Evolutionary conservation across 2,329 filamentous ascomycete species (phyloP).

Genomic region (Penicillium sp.): DNA sequence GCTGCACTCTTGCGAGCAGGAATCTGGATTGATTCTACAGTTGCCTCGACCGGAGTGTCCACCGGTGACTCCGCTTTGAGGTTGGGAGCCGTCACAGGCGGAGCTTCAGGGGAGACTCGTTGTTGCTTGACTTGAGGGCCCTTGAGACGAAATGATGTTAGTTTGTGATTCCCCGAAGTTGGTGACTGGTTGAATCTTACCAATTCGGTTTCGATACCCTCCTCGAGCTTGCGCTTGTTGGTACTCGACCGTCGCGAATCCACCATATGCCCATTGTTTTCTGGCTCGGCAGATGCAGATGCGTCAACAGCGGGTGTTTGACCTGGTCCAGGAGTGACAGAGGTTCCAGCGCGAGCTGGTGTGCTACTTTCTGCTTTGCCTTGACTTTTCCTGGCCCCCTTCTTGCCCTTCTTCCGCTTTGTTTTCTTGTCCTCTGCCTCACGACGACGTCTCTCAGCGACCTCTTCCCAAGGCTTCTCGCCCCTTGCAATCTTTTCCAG

Average conservation of each 20-base stretch:
- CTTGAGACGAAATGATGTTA: slow-evolving; percentile 26
- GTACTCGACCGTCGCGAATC: slow-evolving; percentile 25
- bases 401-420: slow-evolving; percentile 52
- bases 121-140: slow-evolving; percentile 40
- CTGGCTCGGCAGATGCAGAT: slow-evolving; percentile 20
- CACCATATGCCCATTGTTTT: slow-evolving; percentile 23
- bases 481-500: slow-evolving; percentile 71
- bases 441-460: slow-evolving; percentile 57
- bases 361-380: slow-evolving; percentile 43
- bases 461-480: slow-evolving; percentile 78
- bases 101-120: slow-evolving; percentile 28
- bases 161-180: slow-evolving; percentile 3
- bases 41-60: slow-evolving; percentile 28
- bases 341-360: slow-evolving; percentile 28
- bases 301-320: slow-evolving; percentile 19
- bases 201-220: slow-evolving; percentile 30
- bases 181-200: slow-evolving; percentile 21
- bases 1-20: slow-evolving; percentile 62
- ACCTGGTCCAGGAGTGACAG: slow-evolving; percentile 22
- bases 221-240: slow-evolving; percentile 43
- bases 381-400: slow-evolving; percentile 56
- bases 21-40: slow-evolving; percentile 51
- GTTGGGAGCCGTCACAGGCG: slow-evolving; percentile 17
- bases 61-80: slow-evolving; percentile 32
- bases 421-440: slow-evolving; percentile 54